Evolutionary conservation across 257 asterid genomes (phyloP).

Genomic region (Solanum chmielewskii): DNA sequence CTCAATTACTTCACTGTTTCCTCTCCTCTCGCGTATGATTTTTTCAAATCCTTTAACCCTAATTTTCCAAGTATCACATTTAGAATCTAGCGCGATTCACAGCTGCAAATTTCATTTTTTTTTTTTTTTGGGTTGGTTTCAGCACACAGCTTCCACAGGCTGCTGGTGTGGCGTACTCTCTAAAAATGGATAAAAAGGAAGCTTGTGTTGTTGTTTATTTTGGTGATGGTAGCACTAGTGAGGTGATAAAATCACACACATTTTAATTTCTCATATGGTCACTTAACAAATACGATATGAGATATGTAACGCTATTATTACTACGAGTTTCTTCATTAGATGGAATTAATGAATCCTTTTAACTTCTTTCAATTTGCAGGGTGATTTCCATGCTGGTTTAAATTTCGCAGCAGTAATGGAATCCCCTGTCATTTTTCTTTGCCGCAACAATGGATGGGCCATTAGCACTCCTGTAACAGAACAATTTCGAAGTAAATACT

Average conservation of each 20-base stretch:
- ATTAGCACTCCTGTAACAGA: slow-evolving; percentile 73
- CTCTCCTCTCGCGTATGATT: slow-evolving; percentile 70
- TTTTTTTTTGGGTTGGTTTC: not conserved
- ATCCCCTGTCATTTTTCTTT: slow-evolving; percentile 61
- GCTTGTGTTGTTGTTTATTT: slow-evolving; percentile 71
- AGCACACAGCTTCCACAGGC: slow-evolving; percentile 98
- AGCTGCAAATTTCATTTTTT: not conserved
- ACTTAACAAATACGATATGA: not conserved
- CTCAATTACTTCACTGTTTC: slow-evolving; percentile 65
- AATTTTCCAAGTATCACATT: not conserved
- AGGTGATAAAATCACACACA: slow-evolving; percentile 25
- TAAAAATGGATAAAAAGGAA: slow-evolving; percentile 70
- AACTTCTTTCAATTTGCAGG: slow-evolving; percentile 31
- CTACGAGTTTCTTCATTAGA: not conserved
- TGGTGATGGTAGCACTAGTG: slow-evolving; percentile 87
- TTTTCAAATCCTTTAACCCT: not conserved
- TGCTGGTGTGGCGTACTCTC: slow-evolving; percentile 88
- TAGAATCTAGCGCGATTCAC: not conserved
- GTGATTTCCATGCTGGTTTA: slow-evolving; percentile 90
- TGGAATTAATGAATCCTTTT: not conserved
- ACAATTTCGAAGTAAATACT: slow-evolving; percentile 57
- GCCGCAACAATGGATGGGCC: slow-evolving; percentile 98
- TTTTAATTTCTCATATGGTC: not conserved
- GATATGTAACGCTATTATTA: not conserved
- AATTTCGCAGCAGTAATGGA: slow-evolving; percentile 89